Base-by-base conservation (phyloP, 495 filamentous ascomycete genomes). In the Daldinia childiae region DNA sequence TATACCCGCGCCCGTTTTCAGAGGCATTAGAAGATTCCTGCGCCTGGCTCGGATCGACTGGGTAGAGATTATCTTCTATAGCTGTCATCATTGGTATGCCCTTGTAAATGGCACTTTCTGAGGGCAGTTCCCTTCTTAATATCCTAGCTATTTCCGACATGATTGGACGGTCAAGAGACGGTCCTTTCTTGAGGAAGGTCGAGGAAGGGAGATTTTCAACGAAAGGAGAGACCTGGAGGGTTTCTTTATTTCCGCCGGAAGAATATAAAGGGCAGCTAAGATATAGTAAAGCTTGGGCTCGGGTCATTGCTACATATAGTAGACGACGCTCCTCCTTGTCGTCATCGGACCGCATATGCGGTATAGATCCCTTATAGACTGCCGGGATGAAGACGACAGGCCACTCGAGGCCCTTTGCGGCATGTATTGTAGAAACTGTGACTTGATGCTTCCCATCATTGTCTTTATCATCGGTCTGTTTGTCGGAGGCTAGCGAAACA, bases 351-450 rank as follows among this genome's bases (percentile, higher is more conserved):
- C 95, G 86, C n/a, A 90, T 91, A 79, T 99, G 96, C 2, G 96
- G 96, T 61, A 98, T 98, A 17, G 90, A 95, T 14, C 95, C 95
- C 34, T 95, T 88, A 76, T 97, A 98, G 27, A 91, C 90, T 1
- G 91, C 92, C 0, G 96, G 94, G 12, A 99, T 90, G 78, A 99
- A 99, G 0, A 99, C 93, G 9, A 98, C 87, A 1, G 96, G 96
- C 96, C 96, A 99, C 76, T 99, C 96, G 0, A 99, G 83, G 4
- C 96, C 95, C 77, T 99, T 99, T 0, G 96, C 94, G 0, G 95
- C 93, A 76, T 99, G 96, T 26, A 99, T 98, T 0, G 96, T 99
- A 12, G 93, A 97, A 15, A 99, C 92, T 2, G 94, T 98, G 14
- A 98, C 89, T 74, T 91, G 88, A 12, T 89, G 86, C 21, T 86